These are phyloP conservation scores for Parasarocladium wereldwijsianum DNA, from an alignment of 2,329 filamentous ascomycete species.

Conservation along the genomic window DNA sequence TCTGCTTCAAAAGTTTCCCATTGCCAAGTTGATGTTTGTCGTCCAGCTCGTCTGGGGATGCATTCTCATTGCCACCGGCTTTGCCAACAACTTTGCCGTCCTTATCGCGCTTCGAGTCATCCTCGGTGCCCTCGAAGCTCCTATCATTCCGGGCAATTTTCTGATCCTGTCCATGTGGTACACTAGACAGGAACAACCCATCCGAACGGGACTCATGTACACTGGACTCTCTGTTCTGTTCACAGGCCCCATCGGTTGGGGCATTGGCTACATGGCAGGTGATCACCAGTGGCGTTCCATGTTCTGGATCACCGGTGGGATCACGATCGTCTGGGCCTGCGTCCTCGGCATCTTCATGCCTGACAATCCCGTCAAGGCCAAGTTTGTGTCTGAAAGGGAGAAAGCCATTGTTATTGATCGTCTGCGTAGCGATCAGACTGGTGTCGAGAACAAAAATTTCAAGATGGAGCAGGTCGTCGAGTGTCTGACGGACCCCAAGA, in stretches of 20 bases:
- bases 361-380: slow-evolving; percentile 34
- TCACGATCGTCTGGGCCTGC: slow-evolving; percentile 30
- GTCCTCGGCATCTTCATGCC: slow-evolving; percentile 38
- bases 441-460: slow-evolving; percentile 32
- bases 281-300: slow-evolving; percentile 9
- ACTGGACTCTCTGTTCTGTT: slow-evolving; percentile 10
- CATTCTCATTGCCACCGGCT: slow-evolving; percentile 14
- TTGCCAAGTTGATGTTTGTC: slow-evolving; percentile 17
- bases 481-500: slow-evolving; percentile 36
- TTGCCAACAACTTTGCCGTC: slow-evolving; percentile 12
- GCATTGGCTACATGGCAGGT: slow-evolving; percentile 7
- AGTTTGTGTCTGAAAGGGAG: slow-evolving; percentile 29
- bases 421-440: slow-evolving; percentile 32
- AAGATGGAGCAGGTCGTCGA: slow-evolving; percentile 30
- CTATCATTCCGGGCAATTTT: slow-evolving; percentile 12
- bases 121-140: slow-evolving; percentile 16
- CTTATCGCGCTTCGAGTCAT: slow-evolving; percentile 14
- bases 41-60: slow-evolving; percentile 13
- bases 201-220: slow-evolving; percentile 13
- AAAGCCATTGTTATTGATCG: slow-evolving; percentile 32
- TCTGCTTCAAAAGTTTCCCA: slow-evolving; percentile 18
- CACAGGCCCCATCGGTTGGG: slow-evolving; percentile 10
- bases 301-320: slow-evolving; percentile 12
- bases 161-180: slow-evolving; percentile 17
- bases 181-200: slow-evolving; percentile 11